Evolutionary conservation across 2,329 filamentous ascomycete species (phyloP).

Genomic region (Fusarium napiforme): DNA sequence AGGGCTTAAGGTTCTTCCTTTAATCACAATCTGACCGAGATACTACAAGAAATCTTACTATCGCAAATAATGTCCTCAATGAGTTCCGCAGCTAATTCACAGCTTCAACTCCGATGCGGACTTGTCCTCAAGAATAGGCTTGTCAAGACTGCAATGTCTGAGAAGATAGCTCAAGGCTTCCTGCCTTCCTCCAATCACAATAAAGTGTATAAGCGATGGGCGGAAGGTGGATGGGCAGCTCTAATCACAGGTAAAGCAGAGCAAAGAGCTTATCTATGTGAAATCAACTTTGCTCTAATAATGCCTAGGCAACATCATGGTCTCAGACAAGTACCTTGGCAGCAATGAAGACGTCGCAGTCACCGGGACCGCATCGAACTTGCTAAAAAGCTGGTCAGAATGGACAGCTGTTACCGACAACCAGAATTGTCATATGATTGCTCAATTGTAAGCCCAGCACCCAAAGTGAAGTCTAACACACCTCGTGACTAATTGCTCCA

Average conservation of each 20-base stretch:
- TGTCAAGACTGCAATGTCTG: background rate
- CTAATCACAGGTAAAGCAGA: background rate
- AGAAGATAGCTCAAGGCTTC: background rate
- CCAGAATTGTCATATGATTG: background rate
- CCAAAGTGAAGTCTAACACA: too few species aligned
- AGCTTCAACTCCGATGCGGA: background rate
- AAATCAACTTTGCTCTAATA: fast-evolving
- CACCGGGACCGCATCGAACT: background rate
- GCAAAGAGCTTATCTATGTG: background rate
- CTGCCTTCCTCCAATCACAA: background rate
- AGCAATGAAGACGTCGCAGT: background rate
- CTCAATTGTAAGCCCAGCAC: background rate
- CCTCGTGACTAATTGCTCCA: too few species aligned
- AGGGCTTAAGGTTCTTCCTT: too few species aligned
- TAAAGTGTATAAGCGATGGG: background rate
- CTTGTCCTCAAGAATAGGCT: background rate
- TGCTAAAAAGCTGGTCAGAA: background rate
- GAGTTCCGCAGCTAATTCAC: fast-evolving
- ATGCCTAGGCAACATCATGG: background rate
- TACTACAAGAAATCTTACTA: too few species aligned
- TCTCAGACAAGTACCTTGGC: background rate
- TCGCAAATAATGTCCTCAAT: too few species aligned
- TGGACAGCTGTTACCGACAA: background rate
- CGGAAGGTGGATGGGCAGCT: background rate
- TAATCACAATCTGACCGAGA: too few species aligned